phyloP scores from a whole-genome alignment of 2,329 filamentous ascomycete species.

The Sordariomycetes sp. region DNA sequence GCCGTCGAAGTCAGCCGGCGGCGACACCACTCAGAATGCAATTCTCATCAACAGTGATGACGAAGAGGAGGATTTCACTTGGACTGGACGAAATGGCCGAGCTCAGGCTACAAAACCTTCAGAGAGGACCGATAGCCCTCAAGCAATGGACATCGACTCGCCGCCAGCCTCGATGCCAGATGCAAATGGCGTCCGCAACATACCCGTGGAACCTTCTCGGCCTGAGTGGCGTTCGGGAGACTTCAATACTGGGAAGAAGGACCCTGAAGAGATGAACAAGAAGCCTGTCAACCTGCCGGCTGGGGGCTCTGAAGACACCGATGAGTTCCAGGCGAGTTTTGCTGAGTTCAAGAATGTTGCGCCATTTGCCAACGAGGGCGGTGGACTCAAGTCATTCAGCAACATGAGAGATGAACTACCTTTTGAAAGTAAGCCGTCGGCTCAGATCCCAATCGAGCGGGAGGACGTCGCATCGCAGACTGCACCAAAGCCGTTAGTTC shows the following conservation, averaged over 20 bases:
- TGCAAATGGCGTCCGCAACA: slow-evolving; percentile 32
- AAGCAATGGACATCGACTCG: slow-evolving; percentile 58
- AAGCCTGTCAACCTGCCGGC: slow-evolving; percentile 15
- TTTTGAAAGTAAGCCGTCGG: slow-evolving; percentile 43
- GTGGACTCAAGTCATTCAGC: slow-evolving; percentile 42
- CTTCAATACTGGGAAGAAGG: slow-evolving; percentile 16
- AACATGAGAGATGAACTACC: slow-evolving; percentile 49
- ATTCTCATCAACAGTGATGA: slow-evolving; percentile 38
- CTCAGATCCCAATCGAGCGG: slow-evolving; percentile 25
- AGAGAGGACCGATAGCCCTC: slow-evolving; percentile 33
- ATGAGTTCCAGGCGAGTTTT: slow-evolving; percentile 45
- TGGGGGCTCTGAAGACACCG: slow-evolving; percentile 45
- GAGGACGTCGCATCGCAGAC: slow-evolving; percentile 6
- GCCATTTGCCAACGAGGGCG: slow-evolving; percentile 37
- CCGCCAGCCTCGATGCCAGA: slow-evolving; percentile 22
- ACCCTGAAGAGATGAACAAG: slow-evolving; percentile 13
- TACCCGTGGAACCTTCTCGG: slow-evolving; percentile 48
- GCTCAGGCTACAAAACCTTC: slow-evolving; percentile 17
- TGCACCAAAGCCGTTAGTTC: slow-evolving; percentile 30
- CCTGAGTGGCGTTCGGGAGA: slow-evolving; percentile 51
- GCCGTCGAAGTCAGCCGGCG: slow-evolving; percentile 40
- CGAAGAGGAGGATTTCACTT: slow-evolving; percentile 27
- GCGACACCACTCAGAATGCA: slow-evolving; percentile 19
- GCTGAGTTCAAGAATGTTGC: slow-evolving; percentile 47
- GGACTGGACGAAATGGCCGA: slow-evolving; percentile 24